A percentile compares a stretch with the other conserved stretches of the same genome.
Conservation (phyloP, 805 yeast genomes). For the Monosporozyma solicola region DNA sequence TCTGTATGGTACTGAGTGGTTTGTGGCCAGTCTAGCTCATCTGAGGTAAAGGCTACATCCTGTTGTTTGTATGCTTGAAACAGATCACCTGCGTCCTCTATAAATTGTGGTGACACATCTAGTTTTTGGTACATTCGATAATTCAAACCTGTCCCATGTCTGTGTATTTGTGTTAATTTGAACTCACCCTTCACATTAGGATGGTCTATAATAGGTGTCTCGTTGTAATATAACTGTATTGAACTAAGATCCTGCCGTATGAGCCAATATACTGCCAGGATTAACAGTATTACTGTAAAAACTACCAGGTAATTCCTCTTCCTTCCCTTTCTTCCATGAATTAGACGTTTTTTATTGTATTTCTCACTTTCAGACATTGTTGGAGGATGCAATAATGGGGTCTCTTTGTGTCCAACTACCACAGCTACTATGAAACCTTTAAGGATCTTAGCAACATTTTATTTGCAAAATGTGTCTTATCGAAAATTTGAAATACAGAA, state of each 20-base stretch:
- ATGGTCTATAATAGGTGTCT: background rate
- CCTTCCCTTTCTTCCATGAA: background rate
- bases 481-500: background rate
- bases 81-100: conserved; percentile 11
- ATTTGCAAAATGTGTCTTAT: background rate
- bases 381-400: background rate
- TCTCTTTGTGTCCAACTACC: background rate
- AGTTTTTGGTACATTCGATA: conserved; percentile 12
- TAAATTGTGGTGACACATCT: conserved; percentile 13
- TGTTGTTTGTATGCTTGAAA: conserved; percentile 7
- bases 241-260: background rate
- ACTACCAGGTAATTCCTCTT: background rate
- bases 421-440: background rate
- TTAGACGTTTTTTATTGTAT: background rate
- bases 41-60: background rate
- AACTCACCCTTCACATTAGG: conserved; percentile 5
- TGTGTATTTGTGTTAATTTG: conserved; percentile 15
- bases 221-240: background rate
- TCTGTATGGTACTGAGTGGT: conserved; percentile 11
- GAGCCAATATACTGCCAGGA: background rate
- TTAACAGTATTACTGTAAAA: background rate
- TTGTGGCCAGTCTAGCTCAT: conserved; percentile 17
- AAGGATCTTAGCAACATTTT: background rate
- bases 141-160: conserved; percentile 17
- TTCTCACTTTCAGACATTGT: background rate